These are phyloP conservation scores for Exophiala lecanii-corni DNA, from an alignment of 2,329 filamentous ascomycete species.

Conservation along the genomic window DNA sequence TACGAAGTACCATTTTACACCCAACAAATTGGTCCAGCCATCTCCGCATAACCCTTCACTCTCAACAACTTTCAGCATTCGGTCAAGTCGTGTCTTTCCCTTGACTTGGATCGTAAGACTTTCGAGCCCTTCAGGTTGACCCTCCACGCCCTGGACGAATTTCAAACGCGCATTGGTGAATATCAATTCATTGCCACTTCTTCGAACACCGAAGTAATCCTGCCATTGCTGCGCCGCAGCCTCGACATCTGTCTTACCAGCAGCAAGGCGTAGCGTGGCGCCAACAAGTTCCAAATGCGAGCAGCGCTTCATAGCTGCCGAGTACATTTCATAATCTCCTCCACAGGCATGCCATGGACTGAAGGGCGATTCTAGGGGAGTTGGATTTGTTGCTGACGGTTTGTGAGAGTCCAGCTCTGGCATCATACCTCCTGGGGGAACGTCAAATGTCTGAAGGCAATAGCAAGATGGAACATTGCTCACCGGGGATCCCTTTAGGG, in stretches of 20 bases:
- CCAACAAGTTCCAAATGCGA: slow-evolving; percentile 35
- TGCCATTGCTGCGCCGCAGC: slow-evolving; percentile 39
- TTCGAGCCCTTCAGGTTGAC: slow-evolving; percentile 34
- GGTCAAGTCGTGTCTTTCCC: slow-evolving; percentile 30
- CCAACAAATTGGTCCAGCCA: slow-evolving; percentile 36
- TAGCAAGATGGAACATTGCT: no score
- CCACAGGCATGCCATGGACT: slow-evolving; percentile 45
- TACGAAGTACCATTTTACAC: slow-evolving; percentile 36
- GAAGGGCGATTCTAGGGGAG: slow-evolving; percentile 36
- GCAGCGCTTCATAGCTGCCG: slow-evolving; percentile 34
- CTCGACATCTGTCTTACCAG: slow-evolving; percentile 35
- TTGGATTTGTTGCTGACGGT: slow-evolving; percentile 32
- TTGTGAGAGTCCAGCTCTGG: slow-evolving; percentile 41
- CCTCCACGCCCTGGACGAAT: slow-evolving; percentile 34
- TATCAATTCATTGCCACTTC: slow-evolving; percentile 21
- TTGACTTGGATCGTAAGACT: slow-evolving; percentile 38
- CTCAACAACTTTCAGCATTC: slow-evolving; percentile 32
- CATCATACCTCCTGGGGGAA: slow-evolving; percentile 38
- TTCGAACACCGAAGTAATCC: slow-evolving; percentile 33
- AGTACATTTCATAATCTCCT: slow-evolving; percentile 33
- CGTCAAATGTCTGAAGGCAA: slow-evolving; percentile 16
- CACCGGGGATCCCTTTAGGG: slow-evolving; percentile 39
- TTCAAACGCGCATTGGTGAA: slow-evolving; percentile 34
- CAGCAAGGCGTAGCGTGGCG: slow-evolving; percentile 34
- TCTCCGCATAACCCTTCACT: slow-evolving; percentile 31